Evolutionary conservation across 345 rosid genomes (phyloP), one percentile per base, ranked within the genome.

Genomic region (Eucalyptus cloeziana): DNA sequence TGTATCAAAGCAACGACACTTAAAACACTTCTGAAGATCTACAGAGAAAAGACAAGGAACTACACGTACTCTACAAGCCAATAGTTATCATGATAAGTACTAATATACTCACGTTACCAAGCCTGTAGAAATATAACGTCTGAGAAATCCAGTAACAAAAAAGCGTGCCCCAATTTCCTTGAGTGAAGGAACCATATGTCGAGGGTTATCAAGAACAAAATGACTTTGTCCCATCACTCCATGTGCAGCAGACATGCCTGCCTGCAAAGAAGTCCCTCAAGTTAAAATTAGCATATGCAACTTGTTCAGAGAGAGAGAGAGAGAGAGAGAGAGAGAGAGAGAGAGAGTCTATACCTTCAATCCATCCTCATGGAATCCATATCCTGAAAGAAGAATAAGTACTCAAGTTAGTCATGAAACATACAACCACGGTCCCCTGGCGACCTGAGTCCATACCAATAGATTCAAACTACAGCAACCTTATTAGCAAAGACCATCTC

Each of bases 281-380:
- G 10, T 89, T 60, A 51, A 51, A 51, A 88, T 33, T 58, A 27
- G 62, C 76, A 50, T 69, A 56, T 81, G 33, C 60, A 16, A 52
- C 45, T 11, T 50, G 69, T 22, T 87, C 64, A 7, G 1, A 49
- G 24, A 13, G 56, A 86, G 45, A 40, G 33, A 51, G 43, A 49
- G 27, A 43, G 80, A 45, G 49, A 37, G 40, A 40, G 40, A 40
- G 40, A 21, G 31, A 49, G 40, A 86, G 62, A 83, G 50, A 76
- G 62, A n/a, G 45, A 8, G 49, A 67, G 87, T 88, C 33, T 11
- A 89, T 94, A 91, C 99, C 98, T 96, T 97, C 51, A 97, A 90
- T 89, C 98, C 97, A 86, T 96, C 99, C 93, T 97, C 99, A 92
- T 96, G 99, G 92, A 96, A 97, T 87, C 98, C 99, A 89, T 96